Conservation (phyloP, 768 basidiomycete species). For the Fistulinella prunicolor region DNA sequence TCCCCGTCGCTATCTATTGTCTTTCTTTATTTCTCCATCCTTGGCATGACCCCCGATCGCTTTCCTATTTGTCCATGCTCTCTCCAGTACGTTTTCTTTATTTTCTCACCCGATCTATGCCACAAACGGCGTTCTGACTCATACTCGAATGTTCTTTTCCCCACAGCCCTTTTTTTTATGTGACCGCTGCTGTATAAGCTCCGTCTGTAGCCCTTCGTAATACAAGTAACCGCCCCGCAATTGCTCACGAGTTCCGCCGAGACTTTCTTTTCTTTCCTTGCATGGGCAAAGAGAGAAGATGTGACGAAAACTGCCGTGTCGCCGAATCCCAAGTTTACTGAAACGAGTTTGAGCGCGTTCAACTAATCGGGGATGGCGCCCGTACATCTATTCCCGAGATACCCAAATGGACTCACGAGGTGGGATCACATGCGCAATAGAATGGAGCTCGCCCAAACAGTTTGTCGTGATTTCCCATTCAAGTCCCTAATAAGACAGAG, state of each 20-base stretch:
- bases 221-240: conserved; percentile 4
- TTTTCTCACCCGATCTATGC: conserved; percentile 21
- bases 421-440: too few species aligned
- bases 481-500: too few species aligned
- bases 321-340: conserved; percentile 21
- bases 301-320: too few species aligned
- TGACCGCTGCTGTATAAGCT: conserved; percentile 23
- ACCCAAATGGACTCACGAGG: too few species aligned
- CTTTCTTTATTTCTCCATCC: too few species aligned
- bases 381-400: too few species aligned
- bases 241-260: conserved; percentile 21
- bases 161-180: conserved; percentile 12
- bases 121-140: conserved; percentile 8
- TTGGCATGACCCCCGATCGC: conserved; percentile 23
- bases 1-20: conserved; percentile 20
- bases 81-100: conserved; percentile 20
- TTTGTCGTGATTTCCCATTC: too few species aligned
- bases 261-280: background rate
- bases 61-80: conserved; percentile 5
- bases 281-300: too few species aligned
- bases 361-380: too few species aligned
- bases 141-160: background rate
- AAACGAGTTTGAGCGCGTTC: too few species aligned
- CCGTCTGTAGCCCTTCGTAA: conserved; percentile 19
- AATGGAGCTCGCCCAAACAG: too few species aligned